phyloP scores from a whole-genome alignment of 495 filamentous ascomycete genomes.

The Trichoderma virens region DNA sequence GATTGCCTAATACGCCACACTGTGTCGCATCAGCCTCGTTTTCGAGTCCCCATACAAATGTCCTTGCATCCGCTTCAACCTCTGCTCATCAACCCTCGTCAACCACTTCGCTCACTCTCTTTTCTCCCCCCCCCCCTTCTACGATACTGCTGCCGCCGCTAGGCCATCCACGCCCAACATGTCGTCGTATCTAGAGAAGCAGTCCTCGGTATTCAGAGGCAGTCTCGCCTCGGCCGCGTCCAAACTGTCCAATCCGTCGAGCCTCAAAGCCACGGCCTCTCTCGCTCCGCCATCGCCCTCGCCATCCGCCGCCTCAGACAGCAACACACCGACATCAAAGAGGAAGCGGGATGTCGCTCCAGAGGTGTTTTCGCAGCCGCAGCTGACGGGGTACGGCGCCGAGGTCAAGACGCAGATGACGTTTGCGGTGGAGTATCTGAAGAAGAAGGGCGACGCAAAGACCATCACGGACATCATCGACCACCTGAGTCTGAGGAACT shows the following conservation, averaged over 20 bases:
- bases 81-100: not conserved
- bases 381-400: slow-evolving; percentile 65
- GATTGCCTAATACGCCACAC: not conserved
- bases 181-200: slow-evolving; percentile 44
- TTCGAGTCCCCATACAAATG: not conserved
- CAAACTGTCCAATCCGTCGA: slow-evolving; percentile 33
- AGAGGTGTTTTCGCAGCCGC: slow-evolving; percentile 66
- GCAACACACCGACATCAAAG: slow-evolving; percentile 42
- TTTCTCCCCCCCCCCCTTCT: not conserved
- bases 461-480: slow-evolving; percentile 64
- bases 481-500: slow-evolving; percentile 62
- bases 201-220: slow-evolving; percentile 39
- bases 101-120: not conserved
- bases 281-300: slow-evolving; percentile 30
- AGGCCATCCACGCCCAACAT: slow-evolving; percentile 22
- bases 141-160: not conserved
- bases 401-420: slow-evolving; percentile 77
- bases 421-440: slow-evolving; percentile 79
- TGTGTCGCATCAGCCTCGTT: not conserved
- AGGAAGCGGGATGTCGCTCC: slow-evolving; percentile 48
- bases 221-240: slow-evolving; percentile 38
- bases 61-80: not conserved
- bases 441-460: slow-evolving; percentile 62
- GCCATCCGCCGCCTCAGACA: slow-evolving; percentile 37
- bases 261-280: slow-evolving; percentile 32